Conservation (phyloP, 2,329 filamentous ascomycete species). For the Fusarium sterilihyphosum region DNA sequence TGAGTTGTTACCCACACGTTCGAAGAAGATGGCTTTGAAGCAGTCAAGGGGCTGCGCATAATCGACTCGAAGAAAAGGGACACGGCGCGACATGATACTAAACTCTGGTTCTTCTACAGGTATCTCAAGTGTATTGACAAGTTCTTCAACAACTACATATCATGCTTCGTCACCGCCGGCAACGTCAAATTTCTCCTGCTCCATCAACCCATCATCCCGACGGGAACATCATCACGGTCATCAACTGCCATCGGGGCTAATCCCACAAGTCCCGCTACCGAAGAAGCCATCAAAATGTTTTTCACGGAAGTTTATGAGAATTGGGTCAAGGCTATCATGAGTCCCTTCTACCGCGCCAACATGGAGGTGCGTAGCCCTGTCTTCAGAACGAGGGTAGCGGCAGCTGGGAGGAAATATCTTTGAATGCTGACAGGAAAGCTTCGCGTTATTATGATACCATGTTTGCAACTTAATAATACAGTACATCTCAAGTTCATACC, state of each 20-base stretch:
- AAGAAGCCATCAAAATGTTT: slow-evolving; percentile 95
- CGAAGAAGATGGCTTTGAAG: neutral
- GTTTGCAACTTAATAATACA: slow-evolving; percentile 13
- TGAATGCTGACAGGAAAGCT: slow-evolving; percentile 52
- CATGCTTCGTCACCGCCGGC: slow-evolving; percentile 90
- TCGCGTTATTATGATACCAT: slow-evolving; percentile 39
- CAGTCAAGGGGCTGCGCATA: neutral
- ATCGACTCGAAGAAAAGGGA: neutral
- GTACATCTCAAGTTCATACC: neutral
- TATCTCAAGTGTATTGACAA: slow-evolving; percentile 97
- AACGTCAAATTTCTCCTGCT: slow-evolving; percentile 95
- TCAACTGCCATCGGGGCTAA: slow-evolving; percentile 83
- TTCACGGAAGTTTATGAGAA: slow-evolving; percentile 96
- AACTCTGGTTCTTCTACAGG: slow-evolving; percentile 57
- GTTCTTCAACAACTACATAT: slow-evolving; percentile 95
- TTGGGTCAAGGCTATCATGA: slow-evolving; percentile 98
- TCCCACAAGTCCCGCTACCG: slow-evolving; percentile 87
- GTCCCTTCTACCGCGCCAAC: slow-evolving; percentile 89
- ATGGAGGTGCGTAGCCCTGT: slow-evolving; percentile 87
- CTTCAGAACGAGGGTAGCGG: slow-evolving; percentile 82
- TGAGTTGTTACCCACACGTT: slow-evolving; percentile 52
- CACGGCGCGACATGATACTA: neutral
- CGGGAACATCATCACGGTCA: slow-evolving; percentile 59
- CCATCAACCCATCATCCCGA: slow-evolving; percentile 75
- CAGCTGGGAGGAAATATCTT: slow-evolving; percentile 92